Evolutionary conservation across 495 filamentous ascomycete species (phyloP), one percentile per base, ranked within the genome.

Genomic region (Penicillium robsamsonii): DNA sequence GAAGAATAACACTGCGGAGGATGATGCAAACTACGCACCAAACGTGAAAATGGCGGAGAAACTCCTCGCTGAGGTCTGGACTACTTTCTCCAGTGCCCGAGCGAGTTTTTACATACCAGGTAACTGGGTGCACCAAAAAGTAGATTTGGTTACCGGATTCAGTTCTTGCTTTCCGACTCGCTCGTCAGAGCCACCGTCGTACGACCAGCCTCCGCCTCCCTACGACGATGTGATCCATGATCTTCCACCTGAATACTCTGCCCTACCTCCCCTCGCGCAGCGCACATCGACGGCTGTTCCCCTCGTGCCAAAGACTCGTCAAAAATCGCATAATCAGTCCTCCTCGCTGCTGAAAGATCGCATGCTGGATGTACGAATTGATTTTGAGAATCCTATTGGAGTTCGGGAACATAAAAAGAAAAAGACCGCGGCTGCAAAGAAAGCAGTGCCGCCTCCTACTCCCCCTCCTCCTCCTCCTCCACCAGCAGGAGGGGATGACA

Each of bases 331-430:
- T 57, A 70, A 72, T 43, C 66, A 72, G 41, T 43, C 53, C 71
- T 77, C 51, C 59, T 78, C 45, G 56, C 55, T 42, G 60, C 70
- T 35, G 63, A 75, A 58, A 60, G 71, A 53, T 60, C 53, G 13
- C 55, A 67, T 22, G 63, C 78, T 27, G 20, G 56, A 66, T 46
- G 15, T 61, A 10, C 69, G 74, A 22, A 75, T 81, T 40, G 79
- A 83, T 64, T 79, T 84, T 44, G 82, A 84, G 53, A 79, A 76
- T 30, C 62, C 72, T 8, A 66, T 72, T 35, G 76, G 70, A n/a
- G 67, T 78, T 20, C 77, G 79, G 0, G 81, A 81, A 58, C 76
- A 74, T 42, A 74, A 67, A 24, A 69, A 72, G 68, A 77, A 76
- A 18, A 77, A 74, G n/a, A 70, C 72, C 1, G 55, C 45, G 29